phyloP scores from a whole-genome alignment of 495 filamentous ascomycete species.

The Xanthoparmelia taractica region DNA sequence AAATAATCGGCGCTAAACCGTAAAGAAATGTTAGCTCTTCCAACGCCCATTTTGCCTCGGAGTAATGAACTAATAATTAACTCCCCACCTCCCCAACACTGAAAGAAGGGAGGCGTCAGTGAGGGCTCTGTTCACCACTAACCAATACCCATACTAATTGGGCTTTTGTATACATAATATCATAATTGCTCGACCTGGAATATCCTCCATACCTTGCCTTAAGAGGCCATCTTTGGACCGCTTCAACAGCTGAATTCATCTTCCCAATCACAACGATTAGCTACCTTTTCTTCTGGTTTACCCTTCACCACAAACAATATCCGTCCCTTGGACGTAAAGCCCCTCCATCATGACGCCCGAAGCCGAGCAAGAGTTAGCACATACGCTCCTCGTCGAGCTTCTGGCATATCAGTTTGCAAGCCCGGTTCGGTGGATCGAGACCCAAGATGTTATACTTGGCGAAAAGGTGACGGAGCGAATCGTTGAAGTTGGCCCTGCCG shows the following conservation, averaged over 20 bases:
- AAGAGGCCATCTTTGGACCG: not conserved
- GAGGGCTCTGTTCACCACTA: not conserved
- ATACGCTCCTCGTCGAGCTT: conserved; percentile 95
- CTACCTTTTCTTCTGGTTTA: no score
- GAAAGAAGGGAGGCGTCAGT: not conserved
- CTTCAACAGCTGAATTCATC: not conserved
- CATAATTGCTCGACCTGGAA: not conserved
- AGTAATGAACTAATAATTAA: not conserved
- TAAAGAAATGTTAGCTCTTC: not conserved
- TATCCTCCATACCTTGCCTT: not conserved
- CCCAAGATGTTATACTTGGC: conserved; percentile 96
- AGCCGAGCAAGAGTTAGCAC: conserved; percentile 95
- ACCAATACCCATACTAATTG: not conserved
- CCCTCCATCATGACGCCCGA: conserved; percentile 81
- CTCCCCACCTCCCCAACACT: not conserved
- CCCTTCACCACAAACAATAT: not conserved
- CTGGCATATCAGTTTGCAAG: conserved; percentile 99
- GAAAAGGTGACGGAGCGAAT: conserved; percentile 95
- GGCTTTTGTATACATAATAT: not conserved
- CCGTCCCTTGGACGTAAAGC: conserved; percentile 29
- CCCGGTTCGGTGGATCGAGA: conserved; percentile 98
- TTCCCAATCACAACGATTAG: not conserved
- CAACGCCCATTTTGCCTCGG: not conserved
- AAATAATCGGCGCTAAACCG: not conserved
- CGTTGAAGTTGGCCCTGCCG: conserved; percentile 93